A percentile compares a stretch with the other conserved stretches of the same genome.
These are phyloP conservation scores for Flaveria trinervia DNA, from an alignment of 129 eudicot genomes.

Conservation along the genomic window DNA sequence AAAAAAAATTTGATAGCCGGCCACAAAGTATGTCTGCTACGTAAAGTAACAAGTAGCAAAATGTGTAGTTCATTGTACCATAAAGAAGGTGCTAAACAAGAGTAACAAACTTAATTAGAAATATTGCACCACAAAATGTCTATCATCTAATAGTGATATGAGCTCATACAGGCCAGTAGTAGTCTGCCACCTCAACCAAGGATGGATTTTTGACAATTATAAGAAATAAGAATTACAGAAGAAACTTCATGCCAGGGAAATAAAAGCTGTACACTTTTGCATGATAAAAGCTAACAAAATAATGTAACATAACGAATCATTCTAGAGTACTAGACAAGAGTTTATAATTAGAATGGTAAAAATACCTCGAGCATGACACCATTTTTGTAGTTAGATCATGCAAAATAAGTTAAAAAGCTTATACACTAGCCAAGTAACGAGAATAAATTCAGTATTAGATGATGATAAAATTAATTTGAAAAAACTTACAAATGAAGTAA, in stretches of 20 bases:
- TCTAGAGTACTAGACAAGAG: background rate
- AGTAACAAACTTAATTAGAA: background rate
- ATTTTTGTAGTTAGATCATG: background rate
- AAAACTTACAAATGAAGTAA: slow-evolving; percentile 60
- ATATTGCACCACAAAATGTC: background rate
- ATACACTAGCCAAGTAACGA: background rate
- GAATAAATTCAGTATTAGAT: background rate
- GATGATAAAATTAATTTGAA: slow-evolving; percentile 12
- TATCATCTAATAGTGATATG: background rate
- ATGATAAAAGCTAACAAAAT: background rate
- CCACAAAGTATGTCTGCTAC: slow-evolving; percentile 2
- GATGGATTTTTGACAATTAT: background rate
- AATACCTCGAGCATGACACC: background rate
- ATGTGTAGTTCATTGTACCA: slow-evolving; percentile 14
- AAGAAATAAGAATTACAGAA: background rate
- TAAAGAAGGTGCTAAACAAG: background rate
- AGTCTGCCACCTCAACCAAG: background rate
- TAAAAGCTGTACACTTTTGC: background rate
- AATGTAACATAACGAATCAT: background rate
- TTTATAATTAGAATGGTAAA: background rate
- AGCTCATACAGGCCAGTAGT: background rate
- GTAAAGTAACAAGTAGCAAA: background rate
- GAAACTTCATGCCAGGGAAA: background rate
- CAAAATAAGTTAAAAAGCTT: slow-evolving; percentile 3
- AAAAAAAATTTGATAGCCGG: background rate